Evolutionary conservation across 2,329 filamentous ascomycete genomes (phyloP).

Genomic region (Trichophyton equinum): DNA sequence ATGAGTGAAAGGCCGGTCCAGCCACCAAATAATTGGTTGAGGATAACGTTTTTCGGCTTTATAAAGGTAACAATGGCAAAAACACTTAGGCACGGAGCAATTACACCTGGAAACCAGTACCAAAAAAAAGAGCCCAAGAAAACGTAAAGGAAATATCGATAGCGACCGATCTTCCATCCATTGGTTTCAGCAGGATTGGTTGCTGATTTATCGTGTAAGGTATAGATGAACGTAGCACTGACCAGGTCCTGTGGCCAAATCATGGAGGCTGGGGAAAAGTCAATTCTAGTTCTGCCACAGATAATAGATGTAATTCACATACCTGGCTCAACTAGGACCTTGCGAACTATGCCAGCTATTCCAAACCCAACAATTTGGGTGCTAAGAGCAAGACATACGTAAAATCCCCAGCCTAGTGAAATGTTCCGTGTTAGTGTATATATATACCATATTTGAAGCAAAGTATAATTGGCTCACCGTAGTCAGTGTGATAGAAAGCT

Average conservation of each 20-base stretch:
- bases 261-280: conserved; percentile 45
- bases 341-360: conserved; percentile 54
- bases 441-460: background rate
- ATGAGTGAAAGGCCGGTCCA: conserved; percentile 54
- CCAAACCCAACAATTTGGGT: conserved; percentile 60
- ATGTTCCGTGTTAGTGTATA: background rate
- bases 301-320: background rate
- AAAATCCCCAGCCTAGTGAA: conserved; percentile 40
- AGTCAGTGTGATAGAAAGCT: conserved; percentile 59
- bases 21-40: conserved; percentile 64
- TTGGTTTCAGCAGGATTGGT: conserved; percentile 44
- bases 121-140: conserved; percentile 49
- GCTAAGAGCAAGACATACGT: conserved; percentile 53
- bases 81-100: conserved; percentile 56
- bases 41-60: conserved; percentile 51
- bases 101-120: conserved; percentile 57
- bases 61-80: conserved; percentile 64
- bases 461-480: conserved; percentile 31
- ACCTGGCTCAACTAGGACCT: conserved; percentile 40
- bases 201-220: conserved; percentile 54
- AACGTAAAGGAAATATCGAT: conserved; percentile 50
- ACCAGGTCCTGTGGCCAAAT: conserved; percentile 60
- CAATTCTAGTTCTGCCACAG: background rate
- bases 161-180: conserved; percentile 55
- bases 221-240: conserved; percentile 54